A percentile compares a stretch with the other conserved stretches of the same genome.
These are phyloP conservation scores for Candida tallmaniae DNA, from an alignment of 805 yeast species.

Conservation along the genomic window DNA sequence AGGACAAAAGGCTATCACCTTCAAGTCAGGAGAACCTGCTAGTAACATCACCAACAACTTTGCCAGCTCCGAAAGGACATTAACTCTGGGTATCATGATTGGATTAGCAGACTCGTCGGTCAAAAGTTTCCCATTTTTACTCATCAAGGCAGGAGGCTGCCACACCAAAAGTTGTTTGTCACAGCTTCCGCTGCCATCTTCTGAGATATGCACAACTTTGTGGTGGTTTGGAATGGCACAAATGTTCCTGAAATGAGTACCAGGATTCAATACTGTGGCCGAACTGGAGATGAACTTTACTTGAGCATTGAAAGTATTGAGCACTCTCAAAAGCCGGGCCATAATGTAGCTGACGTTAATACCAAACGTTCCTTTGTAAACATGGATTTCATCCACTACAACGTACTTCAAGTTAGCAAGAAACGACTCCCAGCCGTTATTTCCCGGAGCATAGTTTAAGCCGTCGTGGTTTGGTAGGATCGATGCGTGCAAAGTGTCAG, in stretches of 20 bases:
- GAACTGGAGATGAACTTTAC: constrained; percentile 83
- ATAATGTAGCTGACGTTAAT: constrained; percentile 84
- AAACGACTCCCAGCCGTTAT: constrained; percentile 64
- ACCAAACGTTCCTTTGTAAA: constrained; percentile 88
- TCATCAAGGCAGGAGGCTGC: constrained; percentile 71
- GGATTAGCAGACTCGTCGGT: neutral
- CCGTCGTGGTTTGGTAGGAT: constrained; percentile 66
- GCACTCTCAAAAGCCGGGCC: constrained; percentile 70
- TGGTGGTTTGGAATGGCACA: constrained; percentile 56
- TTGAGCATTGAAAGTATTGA: constrained; percentile 40
- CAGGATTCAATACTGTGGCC: constrained; percentile 82
- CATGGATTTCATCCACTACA: constrained; percentile 82
- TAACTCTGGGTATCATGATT: constrained; percentile 46
- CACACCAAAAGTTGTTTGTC: constrained; percentile 71
- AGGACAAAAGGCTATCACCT: constrained; percentile 88
- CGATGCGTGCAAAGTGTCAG: constrained; percentile 87
- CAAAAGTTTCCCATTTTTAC: constrained; percentile 46
- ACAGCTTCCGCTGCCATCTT: constrained; percentile 91
- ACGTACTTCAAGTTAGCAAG: constrained; percentile 62
- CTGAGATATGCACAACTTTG: constrained; percentile 49
- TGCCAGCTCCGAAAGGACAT: constrained; percentile 73
- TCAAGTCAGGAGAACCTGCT: constrained; percentile 46
- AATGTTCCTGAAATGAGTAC: constrained; percentile 62
- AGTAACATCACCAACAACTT: constrained; percentile 64
- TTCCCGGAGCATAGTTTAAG: constrained; percentile 12